Percentiles rank a stretch among this genome's conserved stretches.
Evolutionary conservation across 225 moss, liverwort and hornwort genomes (phyloP).

Genomic region (Asterella californica): DNA sequence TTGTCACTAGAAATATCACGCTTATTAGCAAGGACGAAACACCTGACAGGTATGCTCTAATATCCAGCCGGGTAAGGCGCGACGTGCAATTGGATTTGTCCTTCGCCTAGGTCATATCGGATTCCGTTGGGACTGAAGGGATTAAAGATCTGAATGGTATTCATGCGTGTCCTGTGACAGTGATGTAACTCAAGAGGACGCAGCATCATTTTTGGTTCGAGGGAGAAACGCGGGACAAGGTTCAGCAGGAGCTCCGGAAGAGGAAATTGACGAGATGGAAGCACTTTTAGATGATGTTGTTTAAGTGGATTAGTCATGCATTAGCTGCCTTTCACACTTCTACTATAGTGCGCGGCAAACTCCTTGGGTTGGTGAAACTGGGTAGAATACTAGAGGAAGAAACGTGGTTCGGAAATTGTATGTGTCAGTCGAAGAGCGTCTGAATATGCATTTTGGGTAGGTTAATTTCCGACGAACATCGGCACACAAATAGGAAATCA

Average conservation of each 20-base stretch:
- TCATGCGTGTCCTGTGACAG: constrained; percentile 36
- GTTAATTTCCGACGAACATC: no score
- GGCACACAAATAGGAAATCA: no score
- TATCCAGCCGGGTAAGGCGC: neutral
- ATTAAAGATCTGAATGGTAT: neutral
- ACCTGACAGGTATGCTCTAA: constrained; percentile 61
- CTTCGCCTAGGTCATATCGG: neutral
- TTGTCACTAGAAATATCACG: constrained; percentile 46
- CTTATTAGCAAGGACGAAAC: constrained; percentile 80
- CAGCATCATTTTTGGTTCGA: constrained; percentile 59
- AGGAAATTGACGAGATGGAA: constrained; percentile 95
- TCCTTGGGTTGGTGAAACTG: no score
- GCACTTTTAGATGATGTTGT: constrained; percentile 76
- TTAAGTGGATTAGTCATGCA: constrained; percentile 20
- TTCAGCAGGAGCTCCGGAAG: constrained; percentile 49
- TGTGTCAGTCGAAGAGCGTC: no score
- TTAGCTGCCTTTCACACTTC: neutral
- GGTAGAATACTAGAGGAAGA: no score
- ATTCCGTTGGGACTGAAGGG: neutral
- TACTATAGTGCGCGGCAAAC: neutral
- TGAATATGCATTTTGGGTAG: no score
- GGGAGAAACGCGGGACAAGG: constrained; percentile 23
- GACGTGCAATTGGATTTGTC: neutral
- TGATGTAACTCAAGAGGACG: constrained; percentile 60
- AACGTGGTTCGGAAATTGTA: no score